Percentiles rank a stretch among this genome's conserved stretches.
phyloP scores from a whole-genome alignment of 176 grass and related monocot species.

The Pharus latifolius region DNA sequence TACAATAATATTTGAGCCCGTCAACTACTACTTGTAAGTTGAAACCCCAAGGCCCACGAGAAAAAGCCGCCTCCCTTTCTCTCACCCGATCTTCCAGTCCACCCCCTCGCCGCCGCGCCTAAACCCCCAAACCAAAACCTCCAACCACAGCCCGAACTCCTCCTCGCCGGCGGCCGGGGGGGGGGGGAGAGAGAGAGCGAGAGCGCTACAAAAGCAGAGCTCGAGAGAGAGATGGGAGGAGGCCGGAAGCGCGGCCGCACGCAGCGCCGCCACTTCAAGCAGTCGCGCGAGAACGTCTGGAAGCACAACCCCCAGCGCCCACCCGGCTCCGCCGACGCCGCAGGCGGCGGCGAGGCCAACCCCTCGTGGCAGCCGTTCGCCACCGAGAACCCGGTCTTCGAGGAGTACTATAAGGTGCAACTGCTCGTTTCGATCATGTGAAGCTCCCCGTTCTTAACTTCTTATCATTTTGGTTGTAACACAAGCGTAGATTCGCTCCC shows the following conservation, averaged over 20 bases:
- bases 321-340: background rate
- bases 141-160: background rate
- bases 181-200: background rate
- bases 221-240: conserved; percentile 42
- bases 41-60: background rate
- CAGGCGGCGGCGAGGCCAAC: conserved; percentile 24
- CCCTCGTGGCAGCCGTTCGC: conserved; percentile 78
- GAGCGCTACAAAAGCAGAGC: background rate
- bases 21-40: too few relatives aligned
- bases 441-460: background rate
- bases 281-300: conserved; percentile 90
- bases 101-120: conserved; percentile 20
- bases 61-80: background rate
- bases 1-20: too few relatives aligned
- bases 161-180: background rate
- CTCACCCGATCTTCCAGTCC: background rate
- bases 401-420: conserved; percentile 92
- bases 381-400: conserved; percentile 71
- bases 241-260: conserved; percentile 95
- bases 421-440: background rate
- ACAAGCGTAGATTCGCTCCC: too few relatives aligned
- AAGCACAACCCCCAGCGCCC: conserved; percentile 57
- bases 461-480: too few relatives aligned
- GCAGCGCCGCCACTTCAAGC: conserved; percentile 96
- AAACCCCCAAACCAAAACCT: background rate